A percentile compares a stretch with the other conserved stretches of the same genome.
phyloP scores from a whole-genome alignment of 768 basidiomycete species.

The Pleurotus salmoneostramineus region DNA sequence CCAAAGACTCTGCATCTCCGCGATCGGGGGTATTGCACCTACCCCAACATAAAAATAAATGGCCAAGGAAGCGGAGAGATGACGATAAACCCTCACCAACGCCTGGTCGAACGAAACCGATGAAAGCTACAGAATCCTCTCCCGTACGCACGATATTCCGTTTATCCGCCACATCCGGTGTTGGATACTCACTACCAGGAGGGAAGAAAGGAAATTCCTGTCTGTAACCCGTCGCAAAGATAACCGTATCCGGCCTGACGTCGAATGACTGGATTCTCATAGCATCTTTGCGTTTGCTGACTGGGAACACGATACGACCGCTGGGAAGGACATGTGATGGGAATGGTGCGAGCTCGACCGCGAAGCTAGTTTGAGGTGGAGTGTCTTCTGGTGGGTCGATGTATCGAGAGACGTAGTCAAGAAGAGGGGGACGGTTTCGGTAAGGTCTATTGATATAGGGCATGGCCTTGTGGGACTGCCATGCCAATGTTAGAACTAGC shows the following conservation, averaged over 20 bases:
- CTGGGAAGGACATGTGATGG: constrained; percentile 37
- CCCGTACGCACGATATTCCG: constrained; percentile 37
- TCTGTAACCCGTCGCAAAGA: constrained; percentile 46
- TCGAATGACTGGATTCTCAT: constrained; percentile 32
- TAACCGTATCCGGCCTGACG: constrained; percentile 43
- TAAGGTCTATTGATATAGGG: constrained; percentile 59
- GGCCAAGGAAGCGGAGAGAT: constrained; percentile 14
- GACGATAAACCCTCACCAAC: constrained; percentile 35
- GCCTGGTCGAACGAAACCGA: constrained; percentile 55
- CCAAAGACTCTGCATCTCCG: constrained; percentile 58
- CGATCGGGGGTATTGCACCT: constrained; percentile 56
- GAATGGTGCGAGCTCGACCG: constrained; percentile 54
- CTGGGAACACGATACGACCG: constrained; percentile 44
- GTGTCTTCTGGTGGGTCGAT: constrained; percentile 51
- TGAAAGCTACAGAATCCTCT: constrained; percentile 47
- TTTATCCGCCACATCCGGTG: constrained; percentile 36
- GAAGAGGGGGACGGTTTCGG: constrained; percentile 33
- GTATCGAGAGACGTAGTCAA: constrained; percentile 50
- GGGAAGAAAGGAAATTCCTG: constrained; percentile 41
- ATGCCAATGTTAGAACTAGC: background rate
- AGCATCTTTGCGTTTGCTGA: constrained; percentile 37
- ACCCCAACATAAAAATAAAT: background rate
- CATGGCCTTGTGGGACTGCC: constrained; percentile 52
- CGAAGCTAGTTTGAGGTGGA: constrained; percentile 37
- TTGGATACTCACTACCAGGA: constrained; percentile 31